Percentiles rank a stretch among this genome's conserved stretches.
Conservation (phyloP, 306 rosid genomes). For the Prunus mira region DNA sequence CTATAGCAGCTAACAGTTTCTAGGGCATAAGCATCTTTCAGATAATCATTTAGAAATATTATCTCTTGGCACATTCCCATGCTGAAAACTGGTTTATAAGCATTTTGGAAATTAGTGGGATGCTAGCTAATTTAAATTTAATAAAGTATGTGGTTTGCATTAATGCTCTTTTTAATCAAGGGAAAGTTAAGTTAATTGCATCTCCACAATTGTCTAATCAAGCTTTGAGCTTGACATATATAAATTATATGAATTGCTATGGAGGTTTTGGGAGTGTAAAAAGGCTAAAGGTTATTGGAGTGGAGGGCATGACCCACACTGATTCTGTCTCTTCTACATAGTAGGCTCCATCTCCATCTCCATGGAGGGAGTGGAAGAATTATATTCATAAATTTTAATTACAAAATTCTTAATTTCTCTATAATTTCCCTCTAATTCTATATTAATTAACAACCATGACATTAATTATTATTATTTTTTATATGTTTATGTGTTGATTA, state of each 20-base stretch:
- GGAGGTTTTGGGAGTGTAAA: conserved; percentile 9
- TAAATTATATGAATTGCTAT: not conserved
- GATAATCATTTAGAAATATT: conserved; percentile 13
- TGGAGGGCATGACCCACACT: conserved; percentile 43
- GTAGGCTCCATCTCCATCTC: conserved; percentile 25
- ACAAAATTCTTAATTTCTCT: too few species aligned
- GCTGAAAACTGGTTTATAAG: not conserved
- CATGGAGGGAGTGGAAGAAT: conserved; percentile 30
- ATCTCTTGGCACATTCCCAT: conserved; percentile 18
- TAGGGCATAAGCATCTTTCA: conserved; percentile 2
- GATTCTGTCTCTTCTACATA: conserved; percentile 37
- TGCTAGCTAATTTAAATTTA: not conserved
- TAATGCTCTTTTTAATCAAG: conserved; percentile 26
- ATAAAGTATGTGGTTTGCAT: conserved; percentile 22
- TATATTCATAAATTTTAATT: not conserved
- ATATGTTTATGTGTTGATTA: not conserved
- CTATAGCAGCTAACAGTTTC: not conserved
- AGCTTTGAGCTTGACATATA: conserved; percentile 25
- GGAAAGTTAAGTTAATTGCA: conserved; percentile 36
- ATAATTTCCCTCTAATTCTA: too few species aligned
- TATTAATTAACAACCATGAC: too few species aligned
- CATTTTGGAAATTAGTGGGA: conserved; percentile 22
- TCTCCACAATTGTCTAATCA: conserved; percentile 52
- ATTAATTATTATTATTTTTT: too few species aligned
- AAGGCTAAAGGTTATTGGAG: conserved; percentile 11